Percentiles rank a stretch among this genome's conserved stretches.
Evolutionary conservation across 2,329 filamentous ascomycete genomes (phyloP).

Genomic region (Sphaerulina populicola): DNA sequence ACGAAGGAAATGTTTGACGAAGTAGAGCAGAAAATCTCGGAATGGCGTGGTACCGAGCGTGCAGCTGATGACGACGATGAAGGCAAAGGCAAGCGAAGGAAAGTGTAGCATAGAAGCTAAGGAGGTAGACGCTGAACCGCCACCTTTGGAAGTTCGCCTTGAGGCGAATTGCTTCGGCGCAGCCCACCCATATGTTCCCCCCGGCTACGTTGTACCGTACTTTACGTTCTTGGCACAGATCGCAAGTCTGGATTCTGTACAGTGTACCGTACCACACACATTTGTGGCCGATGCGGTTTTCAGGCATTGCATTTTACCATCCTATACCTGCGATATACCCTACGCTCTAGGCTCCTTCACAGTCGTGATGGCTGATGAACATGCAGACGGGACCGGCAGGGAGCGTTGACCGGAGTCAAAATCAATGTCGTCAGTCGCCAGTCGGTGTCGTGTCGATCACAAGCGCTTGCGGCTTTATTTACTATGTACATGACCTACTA

Average conservation of each 20-base stretch:
- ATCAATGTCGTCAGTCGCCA: slow-evolving; percentile 7
- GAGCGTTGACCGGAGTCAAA: not conserved
- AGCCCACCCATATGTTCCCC: too few relatives aligned
- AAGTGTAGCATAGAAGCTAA: slow-evolving; percentile 10
- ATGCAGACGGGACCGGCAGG: not conserved
- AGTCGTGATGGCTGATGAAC: not conserved
- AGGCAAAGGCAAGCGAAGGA: slow-evolving; percentile 23
- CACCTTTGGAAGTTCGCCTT: not conserved
- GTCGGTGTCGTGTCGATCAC: slow-evolving; percentile 4
- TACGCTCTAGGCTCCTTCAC: too few relatives aligned
- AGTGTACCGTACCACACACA: too few relatives aligned
- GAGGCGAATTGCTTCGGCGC: too few relatives aligned
- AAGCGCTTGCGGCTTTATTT: not conserved
- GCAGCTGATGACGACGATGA: slow-evolving; percentile 28
- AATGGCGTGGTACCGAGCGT: slow-evolving; percentile 55
- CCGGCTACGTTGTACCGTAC: too few relatives aligned
- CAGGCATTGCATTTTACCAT: too few relatives aligned
- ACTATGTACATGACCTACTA: not conserved
- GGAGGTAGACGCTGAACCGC: not conserved
- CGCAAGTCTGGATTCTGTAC: too few relatives aligned
- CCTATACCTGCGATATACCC: too few relatives aligned
- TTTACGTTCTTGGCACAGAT: too few relatives aligned
- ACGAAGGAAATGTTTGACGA: slow-evolving; percentile 83
- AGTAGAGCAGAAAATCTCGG: slow-evolving; percentile 62
- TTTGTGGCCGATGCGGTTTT: too few relatives aligned